Evolutionary conservation across 768 basidiomycete species (phyloP).

Genomic region (Suillus subluteus): DNA sequence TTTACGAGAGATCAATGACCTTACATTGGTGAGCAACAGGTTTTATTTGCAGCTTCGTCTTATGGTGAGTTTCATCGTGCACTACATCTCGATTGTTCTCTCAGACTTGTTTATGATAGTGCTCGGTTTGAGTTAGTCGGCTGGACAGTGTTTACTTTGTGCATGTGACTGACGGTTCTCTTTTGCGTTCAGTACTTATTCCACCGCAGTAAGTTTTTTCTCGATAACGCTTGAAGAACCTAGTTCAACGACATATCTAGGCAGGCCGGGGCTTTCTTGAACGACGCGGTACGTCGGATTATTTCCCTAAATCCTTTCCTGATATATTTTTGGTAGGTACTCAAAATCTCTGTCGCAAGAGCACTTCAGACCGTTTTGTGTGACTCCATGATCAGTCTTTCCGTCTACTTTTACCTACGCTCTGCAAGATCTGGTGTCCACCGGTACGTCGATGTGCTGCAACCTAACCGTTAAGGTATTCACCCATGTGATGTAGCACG

Average conservation of each 20-base stretch:
- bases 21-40: not conserved
- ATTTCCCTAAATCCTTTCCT: not conserved
- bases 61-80: conserved; percentile 1
- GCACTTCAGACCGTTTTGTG: not conserved
- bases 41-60: not conserved
- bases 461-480: not conserved
- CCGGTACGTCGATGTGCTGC: not conserved
- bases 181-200: not conserved
- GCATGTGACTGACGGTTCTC: not conserved
- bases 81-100: not conserved
- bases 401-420: conserved; percentile 8
- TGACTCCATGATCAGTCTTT: not conserved
- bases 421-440: not conserved
- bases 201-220: not conserved
- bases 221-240: not conserved
- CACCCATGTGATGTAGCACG: not conserved
- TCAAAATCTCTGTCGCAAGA: not conserved
- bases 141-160: not conserved
- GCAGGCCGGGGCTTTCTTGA: not conserved
- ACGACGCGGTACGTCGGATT: not conserved
- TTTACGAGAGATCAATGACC: not conserved
- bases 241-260: not conserved
- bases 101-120: not conserved
- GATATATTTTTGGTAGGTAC: not conserved
- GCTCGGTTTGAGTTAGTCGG: conserved; percentile 4